These are phyloP conservation scores for Calonectria hongkongensis DNA, from an alignment of 2,329 filamentous ascomycete species.

Conservation along the genomic window DNA sequence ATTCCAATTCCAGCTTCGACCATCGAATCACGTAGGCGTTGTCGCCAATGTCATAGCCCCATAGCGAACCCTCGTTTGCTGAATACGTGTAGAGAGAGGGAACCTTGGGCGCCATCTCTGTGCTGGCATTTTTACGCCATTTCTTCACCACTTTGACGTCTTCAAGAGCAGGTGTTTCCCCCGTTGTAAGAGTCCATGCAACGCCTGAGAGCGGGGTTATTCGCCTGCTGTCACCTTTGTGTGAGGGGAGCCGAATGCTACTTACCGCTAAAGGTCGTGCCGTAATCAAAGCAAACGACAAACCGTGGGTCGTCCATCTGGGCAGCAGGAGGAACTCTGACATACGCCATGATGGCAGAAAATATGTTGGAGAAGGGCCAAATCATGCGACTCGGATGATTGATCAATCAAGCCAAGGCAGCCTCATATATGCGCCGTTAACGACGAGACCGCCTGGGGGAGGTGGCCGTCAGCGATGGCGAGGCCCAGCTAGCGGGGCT, in stretches of 20 bases:
- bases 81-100: conserved; percentile 43
- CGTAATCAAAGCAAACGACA: conserved; percentile 44
- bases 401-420: not conserved
- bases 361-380: not conserved
- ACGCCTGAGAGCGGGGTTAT: conserved; percentile 19
- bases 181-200: conserved; percentile 38
- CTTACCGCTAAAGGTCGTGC: conserved; percentile 41
- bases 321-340: not conserved
- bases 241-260: too few relatives aligned
- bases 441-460: not conserved
- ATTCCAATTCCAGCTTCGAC: conserved; percentile 41
- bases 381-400: not conserved
- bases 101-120: conserved; percentile 31
- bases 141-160: conserved; percentile 39
- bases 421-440: conserved; percentile 1
- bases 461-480: not conserved
- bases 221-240: not conserved
- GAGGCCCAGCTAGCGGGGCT: not conserved
- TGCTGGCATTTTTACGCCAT: conserved; percentile 24
- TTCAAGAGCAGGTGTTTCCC: conserved; percentile 22
- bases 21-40: conserved; percentile 41
- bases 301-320: conserved; percentile 33
- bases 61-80: conserved; percentile 24
- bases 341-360: not conserved
- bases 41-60: conserved; percentile 41